These are phyloP conservation scores for Erodium maritimum DNA, from an alignment of 345 rosid genomes.

Conservation along the genomic window DNA sequence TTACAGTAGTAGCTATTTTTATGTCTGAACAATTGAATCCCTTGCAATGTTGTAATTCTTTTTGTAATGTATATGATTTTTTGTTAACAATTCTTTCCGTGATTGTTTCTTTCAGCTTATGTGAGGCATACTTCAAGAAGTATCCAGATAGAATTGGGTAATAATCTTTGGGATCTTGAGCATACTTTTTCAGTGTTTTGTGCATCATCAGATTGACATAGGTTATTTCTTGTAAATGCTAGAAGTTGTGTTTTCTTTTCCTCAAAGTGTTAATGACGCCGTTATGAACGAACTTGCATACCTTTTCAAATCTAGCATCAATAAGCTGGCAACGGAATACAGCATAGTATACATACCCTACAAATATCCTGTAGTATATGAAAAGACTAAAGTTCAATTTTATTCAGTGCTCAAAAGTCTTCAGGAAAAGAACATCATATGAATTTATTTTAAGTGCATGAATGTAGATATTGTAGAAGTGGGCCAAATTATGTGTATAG, in stretches of 20 bases:
- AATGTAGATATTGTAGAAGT: no score
- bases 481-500: no score
- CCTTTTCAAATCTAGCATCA: no score
- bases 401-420: background rate
- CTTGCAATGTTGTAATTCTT: background rate
- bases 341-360: background rate
- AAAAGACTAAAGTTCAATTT: background rate
- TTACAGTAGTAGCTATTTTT: background rate
- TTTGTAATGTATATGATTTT: no score
- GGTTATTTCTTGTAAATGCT: background rate
- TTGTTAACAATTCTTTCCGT: background rate
- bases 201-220: background rate
- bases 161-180: conserved; percentile 5
- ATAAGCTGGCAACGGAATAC: background rate
- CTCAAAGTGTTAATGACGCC: background rate
- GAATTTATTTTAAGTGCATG: no score
- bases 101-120: conserved; percentile 45
- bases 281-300: no score
- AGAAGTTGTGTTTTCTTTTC: background rate
- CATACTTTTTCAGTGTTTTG: background rate
- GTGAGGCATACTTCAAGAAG: conserved; percentile 89
- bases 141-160: conserved; percentile 76
- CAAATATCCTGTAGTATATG: background rate
- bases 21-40: background rate
- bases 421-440: background rate